Conservation (phyloP, 306 rosid genomes). For the Boehmeria nivea region DNA sequence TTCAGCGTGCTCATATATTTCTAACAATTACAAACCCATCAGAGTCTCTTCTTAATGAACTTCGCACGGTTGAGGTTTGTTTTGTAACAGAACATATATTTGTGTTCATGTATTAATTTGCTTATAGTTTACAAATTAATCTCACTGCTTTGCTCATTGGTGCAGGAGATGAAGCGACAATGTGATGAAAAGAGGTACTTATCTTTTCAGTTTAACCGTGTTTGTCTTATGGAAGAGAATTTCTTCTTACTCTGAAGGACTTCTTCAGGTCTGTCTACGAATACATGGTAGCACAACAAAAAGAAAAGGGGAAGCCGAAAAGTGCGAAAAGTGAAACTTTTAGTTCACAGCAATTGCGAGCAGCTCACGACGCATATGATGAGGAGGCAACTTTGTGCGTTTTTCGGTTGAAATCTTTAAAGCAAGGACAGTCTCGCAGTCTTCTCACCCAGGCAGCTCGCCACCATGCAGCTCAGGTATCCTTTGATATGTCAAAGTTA, state of each 20-base stretch:
- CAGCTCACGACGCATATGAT: slow-evolving; percentile 60
- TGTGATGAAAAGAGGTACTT: slow-evolving; percentile 78
- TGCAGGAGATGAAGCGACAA: slow-evolving; percentile 93
- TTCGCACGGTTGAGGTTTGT: slow-evolving; percentile 85
- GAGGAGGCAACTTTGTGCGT: slow-evolving; percentile 71
- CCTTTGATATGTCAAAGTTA: slow-evolving; percentile 2
- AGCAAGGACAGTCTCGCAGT: slow-evolving; percentile 85
- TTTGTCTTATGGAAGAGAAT: slow-evolving; percentile 15
- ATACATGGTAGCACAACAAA: slow-evolving; percentile 34
- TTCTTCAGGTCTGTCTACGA: slow-evolving; percentile 69
- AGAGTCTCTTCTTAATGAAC: slow-evolving; percentile 86
- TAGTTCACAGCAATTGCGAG: slow-evolving; percentile 55
- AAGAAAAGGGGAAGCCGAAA: slow-evolving; percentile 76
- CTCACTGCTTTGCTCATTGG: slow-evolving; percentile 29
- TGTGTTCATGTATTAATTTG: slow-evolving; percentile 7
- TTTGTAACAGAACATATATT: slow-evolving; percentile 6
- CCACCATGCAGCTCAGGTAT: slow-evolving; percentile 87
- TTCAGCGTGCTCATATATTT: slow-evolving; percentile 71
- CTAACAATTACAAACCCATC: slow-evolving; percentile 77
- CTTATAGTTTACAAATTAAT: slow-evolving; percentile 1
- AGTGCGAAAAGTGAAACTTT: slow-evolving; percentile 57
- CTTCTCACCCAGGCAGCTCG: slow-evolving; percentile 93
- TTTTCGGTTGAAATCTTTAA: slow-evolving; percentile 74
- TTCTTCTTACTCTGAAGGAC: slow-evolving; percentile 35
- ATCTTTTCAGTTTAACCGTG: slow-evolving; percentile 9